Evolutionary conservation across 2,329 filamentous ascomycete species (phyloP).

Genomic region (Paraconiothyrium brasiliense): DNA sequence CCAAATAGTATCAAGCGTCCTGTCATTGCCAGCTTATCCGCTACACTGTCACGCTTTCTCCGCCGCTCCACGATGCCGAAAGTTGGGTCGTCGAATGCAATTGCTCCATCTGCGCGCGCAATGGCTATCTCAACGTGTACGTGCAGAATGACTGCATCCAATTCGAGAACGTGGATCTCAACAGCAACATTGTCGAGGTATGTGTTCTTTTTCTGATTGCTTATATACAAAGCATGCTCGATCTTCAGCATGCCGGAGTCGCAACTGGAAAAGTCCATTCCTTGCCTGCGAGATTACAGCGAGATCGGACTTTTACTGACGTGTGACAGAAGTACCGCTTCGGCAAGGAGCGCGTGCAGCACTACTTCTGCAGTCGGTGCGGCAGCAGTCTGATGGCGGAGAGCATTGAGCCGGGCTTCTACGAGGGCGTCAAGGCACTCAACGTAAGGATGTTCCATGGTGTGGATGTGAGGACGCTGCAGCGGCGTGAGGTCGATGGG

Average conservation of each 20-base stretch:
- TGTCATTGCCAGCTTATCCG: constrained; percentile 64
- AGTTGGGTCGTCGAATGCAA: constrained; percentile 59
- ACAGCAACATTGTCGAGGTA: constrained; percentile 21
- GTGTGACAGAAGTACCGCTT: constrained; percentile 35
- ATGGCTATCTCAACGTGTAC: constrained; percentile 62
- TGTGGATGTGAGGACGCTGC: constrained; percentile 36
- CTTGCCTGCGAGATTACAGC: no score
- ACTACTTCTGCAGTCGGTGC: constrained; percentile 45
- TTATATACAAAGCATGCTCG: not conserved
- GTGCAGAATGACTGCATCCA: constrained; percentile 35
- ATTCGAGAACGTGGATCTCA: constrained; percentile 29
- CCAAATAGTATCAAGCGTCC: constrained; percentile 55
- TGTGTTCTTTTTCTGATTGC: not conserved
- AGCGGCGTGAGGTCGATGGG: constrained; percentile 33
- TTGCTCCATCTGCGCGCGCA: constrained; percentile 62
- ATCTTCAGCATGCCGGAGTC: not conserved
- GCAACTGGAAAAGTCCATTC: no score
- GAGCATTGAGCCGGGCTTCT: constrained; percentile 37
- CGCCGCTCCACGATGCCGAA: constrained; percentile 57
- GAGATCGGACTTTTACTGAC: not conserved
- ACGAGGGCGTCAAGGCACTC: constrained; percentile 38
- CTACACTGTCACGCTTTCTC: constrained; percentile 60
- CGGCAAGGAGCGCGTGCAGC: constrained; percentile 36
- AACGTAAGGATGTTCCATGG: constrained; percentile 43
- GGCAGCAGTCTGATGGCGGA: constrained; percentile 39